Evolutionary conservation across 148 eudicot species (phyloP).

Genomic region (Polygonum maritimum): DNA sequence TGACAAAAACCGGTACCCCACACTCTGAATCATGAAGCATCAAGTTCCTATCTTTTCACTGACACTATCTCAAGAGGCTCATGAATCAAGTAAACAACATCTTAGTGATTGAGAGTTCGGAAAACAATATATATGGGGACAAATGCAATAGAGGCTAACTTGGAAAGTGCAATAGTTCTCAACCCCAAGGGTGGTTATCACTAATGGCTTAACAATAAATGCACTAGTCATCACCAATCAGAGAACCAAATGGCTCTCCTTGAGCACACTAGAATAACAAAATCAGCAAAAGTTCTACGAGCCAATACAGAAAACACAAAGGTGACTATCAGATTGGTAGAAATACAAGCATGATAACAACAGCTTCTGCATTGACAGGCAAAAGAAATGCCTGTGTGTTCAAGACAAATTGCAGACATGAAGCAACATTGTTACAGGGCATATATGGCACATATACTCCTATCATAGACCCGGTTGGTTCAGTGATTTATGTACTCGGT

Average conservation of each 20-base stretch:
- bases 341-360: neutral
- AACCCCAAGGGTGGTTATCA: neutral
- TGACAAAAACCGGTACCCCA: neutral
- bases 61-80: neutral
- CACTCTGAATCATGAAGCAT: neutral
- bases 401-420: neutral
- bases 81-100: neutral
- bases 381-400: neutral
- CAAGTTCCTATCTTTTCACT: neutral
- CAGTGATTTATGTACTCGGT: too few species aligned
- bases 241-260: neutral
- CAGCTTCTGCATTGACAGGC: too few species aligned
- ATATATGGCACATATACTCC: too few species aligned
- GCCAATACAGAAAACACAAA: too few species aligned
- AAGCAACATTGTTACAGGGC: too few species aligned
- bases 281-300: too few species aligned
- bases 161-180: neutral
- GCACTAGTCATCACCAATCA: neutral
- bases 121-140: neutral
- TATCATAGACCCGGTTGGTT: too few species aligned
- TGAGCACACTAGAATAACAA: too few species aligned
- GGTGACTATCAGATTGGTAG: neutral
- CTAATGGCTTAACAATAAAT: neutral
- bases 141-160: neutral
- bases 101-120: neutral